Conservation (phyloP, 345 rosid genomes). For the Aquilaria malaccensis region DNA sequence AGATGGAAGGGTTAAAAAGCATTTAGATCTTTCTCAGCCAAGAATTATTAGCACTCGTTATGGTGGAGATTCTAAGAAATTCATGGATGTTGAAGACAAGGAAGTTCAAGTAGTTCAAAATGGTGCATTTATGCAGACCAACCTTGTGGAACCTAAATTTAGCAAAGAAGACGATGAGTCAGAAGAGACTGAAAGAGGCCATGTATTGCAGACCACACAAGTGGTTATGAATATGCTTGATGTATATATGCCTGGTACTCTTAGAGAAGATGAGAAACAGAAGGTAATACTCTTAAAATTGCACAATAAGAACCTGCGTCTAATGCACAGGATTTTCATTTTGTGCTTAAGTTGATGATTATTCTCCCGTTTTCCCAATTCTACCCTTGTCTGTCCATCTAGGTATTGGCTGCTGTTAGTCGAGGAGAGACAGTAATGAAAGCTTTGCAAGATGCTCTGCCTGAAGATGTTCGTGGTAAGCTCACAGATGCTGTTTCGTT, state of each 20-base stretch:
- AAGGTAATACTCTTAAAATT: conserved; percentile 41
- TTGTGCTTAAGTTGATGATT: not conserved
- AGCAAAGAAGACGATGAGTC: conserved; percentile 28
- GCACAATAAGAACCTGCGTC: not conserved
- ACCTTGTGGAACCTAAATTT: conserved; percentile 34
- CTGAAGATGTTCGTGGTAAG: conserved; percentile 88
- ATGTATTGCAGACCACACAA: conserved; percentile 63
- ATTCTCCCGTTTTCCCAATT: conserved; percentile 8
- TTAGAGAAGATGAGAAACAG: conserved; percentile 59
- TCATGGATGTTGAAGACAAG: conserved; percentile 20
- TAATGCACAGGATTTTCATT: not conserved
- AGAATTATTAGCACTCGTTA: conserved; percentile 18
- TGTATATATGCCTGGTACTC: conserved; percentile 62
- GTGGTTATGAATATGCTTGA: conserved; percentile 85
- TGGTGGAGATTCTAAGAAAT: conserved; percentile 22
- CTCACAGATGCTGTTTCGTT: conserved; percentile 60
- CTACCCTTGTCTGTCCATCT: conserved; percentile 27
- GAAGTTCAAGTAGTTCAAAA: conserved; percentile 25
- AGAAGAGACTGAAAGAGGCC: conserved; percentile 50
- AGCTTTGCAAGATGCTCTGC: conserved; percentile 91
- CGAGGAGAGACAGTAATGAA: conserved; percentile 79
- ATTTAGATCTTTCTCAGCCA: conserved; percentile 24
- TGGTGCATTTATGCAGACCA: conserved; percentile 21
- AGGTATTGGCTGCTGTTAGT: conserved; percentile 83
- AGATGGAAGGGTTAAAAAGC: conserved; percentile 27